These are phyloP conservation scores for Filobasidium floriforme DNA, from an alignment of 768 basidiomycete genomes.

Conservation along the genomic window DNA sequence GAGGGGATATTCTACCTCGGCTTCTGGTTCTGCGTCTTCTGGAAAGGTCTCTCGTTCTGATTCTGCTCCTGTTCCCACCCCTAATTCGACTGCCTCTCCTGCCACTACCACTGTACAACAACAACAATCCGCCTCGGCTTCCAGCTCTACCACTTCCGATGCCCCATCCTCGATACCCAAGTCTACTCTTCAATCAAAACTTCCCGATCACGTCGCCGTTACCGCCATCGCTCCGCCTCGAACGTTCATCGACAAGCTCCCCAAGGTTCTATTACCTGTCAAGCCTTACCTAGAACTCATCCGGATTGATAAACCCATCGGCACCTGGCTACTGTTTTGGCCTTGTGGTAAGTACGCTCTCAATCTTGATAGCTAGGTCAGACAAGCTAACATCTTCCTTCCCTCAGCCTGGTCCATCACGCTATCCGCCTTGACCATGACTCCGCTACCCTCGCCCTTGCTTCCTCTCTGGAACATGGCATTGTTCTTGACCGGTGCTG, in stretches of 20 bases:
- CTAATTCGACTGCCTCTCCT: neutral
- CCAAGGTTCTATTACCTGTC: conserved; percentile 9
- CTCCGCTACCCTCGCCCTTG: neutral
- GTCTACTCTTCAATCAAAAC: neutral
- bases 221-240: conserved; percentile 5
- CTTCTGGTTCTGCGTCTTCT: conserved; percentile 3
- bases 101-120: neutral
- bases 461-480: conserved; percentile 65
- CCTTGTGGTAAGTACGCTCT: conserved; percentile 67
- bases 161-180: neutral
- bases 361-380: neutral
- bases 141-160: neutral
- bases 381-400: neutral
- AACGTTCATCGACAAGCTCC: conserved; percentile 10
- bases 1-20: conserved; percentile 5
- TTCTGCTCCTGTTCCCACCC: conserved; percentile 1
- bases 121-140: neutral
- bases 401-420: conserved; percentile 89
- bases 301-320: conserved; percentile 92
- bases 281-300: conserved; percentile 76
- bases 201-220: neutral
- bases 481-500: conserved; percentile 79
- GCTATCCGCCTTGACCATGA: conserved; percentile 50
- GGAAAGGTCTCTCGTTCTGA: neutral
- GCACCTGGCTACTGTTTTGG: conserved; percentile 80